Base-by-base conservation (phyloP, 1,139 yeast species). In the Pichia sp. region DNA sequence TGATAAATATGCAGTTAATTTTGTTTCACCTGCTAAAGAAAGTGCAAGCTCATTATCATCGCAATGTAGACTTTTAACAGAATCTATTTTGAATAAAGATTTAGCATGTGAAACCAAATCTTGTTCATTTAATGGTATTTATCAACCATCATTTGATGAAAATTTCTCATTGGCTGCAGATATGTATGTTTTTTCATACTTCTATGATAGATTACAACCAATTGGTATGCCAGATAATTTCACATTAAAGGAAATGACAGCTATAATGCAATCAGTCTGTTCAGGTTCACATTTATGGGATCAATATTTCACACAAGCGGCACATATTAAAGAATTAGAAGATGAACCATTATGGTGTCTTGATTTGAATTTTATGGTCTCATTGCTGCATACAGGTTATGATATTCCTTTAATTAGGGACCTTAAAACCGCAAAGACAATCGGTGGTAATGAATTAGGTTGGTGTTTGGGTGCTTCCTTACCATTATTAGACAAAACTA, bases 391-490 rank as follows among this genome's bases (percentile, higher is more conserved):
- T 68, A 86, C 93, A 25, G 99, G 99, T 48, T 95, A 95, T 70
- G 98, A 91, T 61, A 89, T 93, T 61, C 97, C 98, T 56, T 77
- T 87, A 54, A 76, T 77, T 62, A 83, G 99, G 68, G 98, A 91
- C 69, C 81, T 93, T 62, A 86, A 80, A 68, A 93, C 97, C 9
- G 98, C 98, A 10, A 82, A 88, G 73, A 89, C 81, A 65, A 89
- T 93, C 60, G 86, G 83, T 55, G 82, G 83, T 64, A 90, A 88
- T 64, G 99, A 93, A 71, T 76, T 93, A 50, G 99, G 98, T 38
- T 93, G 99, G 99, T 93, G 99, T 73, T 76, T 93, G 57, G 99
- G 99, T 60, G 99, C 99, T 3, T 88, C 97, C 0, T 76, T 93
- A 63, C 98, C 98, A 4, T 74, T 93, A 60, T 75, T 93, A 60